Percentiles rank a stretch among this genome's conserved stretches.
phyloP scores from a whole-genome alignment of 768 basidiomycete genomes.

The Kwoniella sp. region DNA sequence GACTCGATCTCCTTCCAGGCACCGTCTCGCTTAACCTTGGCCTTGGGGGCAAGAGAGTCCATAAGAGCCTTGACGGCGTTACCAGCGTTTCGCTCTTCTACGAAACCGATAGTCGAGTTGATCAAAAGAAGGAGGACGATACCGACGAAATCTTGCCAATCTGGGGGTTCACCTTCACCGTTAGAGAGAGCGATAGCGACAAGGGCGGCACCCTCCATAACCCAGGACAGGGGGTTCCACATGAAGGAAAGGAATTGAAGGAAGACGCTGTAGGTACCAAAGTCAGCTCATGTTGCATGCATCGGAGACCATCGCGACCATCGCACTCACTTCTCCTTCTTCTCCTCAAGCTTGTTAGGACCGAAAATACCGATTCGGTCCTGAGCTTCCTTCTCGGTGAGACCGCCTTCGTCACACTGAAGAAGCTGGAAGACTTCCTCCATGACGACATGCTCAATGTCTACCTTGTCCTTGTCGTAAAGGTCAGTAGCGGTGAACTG shows the following conservation, averaged over 20 bases:
- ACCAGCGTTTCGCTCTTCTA: conserved; percentile 94
- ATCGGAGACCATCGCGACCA: too few species aligned
- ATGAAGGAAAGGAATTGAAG: conserved; percentile 96
- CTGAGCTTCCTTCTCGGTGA: conserved; percentile 69
- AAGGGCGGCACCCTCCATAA: conserved; percentile 86
- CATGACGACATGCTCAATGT: conserved; percentile 93
- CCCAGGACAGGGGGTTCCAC: conserved; percentile 99
- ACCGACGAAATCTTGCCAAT: conserved; percentile 98
- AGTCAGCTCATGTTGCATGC: conserved; percentile 18
- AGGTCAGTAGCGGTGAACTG: conserved; percentile 56
- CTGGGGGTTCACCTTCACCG: conserved; percentile 79
- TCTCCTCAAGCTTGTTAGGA: conserved; percentile 89
- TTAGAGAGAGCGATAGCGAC: conserved; percentile 91
- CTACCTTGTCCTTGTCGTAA: conserved; percentile 99
- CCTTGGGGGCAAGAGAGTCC: conserved; percentile 98
- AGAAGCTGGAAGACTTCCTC: conserved; percentile 96
- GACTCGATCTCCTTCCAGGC: conserved; percentile 89
- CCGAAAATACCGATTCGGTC: conserved; percentile 92
- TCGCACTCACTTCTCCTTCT: conserved; percentile 58
- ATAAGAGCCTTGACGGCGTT: conserved; percentile 99
- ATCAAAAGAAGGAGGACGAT: conserved; percentile 86
- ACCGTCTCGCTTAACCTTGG: conserved; percentile 84
- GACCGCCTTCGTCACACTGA: conserved; percentile 82
- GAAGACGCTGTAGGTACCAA: conserved; percentile 64
- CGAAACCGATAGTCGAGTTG: conserved; percentile 98